These are phyloP conservation scores for Plasmodium fragile DNA, from an alignment of 169 alveolate species.

Conservation along the genomic window DNA sequence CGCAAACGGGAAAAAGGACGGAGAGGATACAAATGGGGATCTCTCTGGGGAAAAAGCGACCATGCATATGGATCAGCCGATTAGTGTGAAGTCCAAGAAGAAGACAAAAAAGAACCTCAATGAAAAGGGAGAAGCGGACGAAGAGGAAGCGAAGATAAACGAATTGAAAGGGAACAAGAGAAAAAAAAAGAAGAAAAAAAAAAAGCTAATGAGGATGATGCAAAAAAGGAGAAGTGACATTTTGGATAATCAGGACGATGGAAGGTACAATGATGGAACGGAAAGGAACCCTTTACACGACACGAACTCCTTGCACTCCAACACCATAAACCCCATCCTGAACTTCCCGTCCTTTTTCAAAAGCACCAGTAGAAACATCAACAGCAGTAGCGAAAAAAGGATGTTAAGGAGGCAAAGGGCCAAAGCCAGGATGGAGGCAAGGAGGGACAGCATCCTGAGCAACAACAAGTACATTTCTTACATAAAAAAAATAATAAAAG, in stretches of 20 bases:
- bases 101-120: not conserved
- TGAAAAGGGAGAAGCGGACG: not conserved
- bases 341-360: constrained; percentile 62
- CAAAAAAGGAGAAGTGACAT: not conserved
- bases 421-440: not conserved
- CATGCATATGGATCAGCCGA: not conserved
- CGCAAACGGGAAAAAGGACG: not conserved
- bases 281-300: constrained; percentile 56
- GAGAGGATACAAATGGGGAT: not conserved
- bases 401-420: constrained; percentile 2
- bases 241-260: not conserved
- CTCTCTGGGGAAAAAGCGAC: not conserved
- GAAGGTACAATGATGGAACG: not conserved
- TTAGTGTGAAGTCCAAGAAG: not conserved
- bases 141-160: not conserved
- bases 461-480: constrained; percentile 64
- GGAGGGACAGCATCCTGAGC: constrained; percentile 41
- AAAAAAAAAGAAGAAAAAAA: not conserved
- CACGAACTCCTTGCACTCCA: constrained; percentile 43
- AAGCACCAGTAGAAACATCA: not conserved
- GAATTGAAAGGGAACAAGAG: not conserved
- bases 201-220: not conserved
- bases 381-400: constrained; percentile 3
- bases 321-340: constrained; percentile 24
- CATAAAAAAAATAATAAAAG: constrained; percentile 57